Conservation (phyloP, 495 filamentous ascomycete species). For the Penicillium coffeae region DNA sequence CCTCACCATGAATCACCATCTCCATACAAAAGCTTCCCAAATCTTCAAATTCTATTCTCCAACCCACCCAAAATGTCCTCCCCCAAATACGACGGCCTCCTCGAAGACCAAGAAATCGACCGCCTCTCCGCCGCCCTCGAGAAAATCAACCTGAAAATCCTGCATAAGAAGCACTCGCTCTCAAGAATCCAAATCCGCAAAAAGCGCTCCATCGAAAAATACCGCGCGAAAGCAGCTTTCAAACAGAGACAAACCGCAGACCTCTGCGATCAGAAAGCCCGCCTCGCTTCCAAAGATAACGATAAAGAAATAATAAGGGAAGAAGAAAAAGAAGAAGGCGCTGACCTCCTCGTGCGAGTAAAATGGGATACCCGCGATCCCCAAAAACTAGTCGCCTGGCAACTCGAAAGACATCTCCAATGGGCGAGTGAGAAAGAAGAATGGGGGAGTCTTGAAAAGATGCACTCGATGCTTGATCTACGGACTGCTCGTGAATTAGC, state of each 20-base stretch:
- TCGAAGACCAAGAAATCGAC: conserved; percentile 1
- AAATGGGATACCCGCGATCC: background rate
- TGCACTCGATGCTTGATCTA: background rate
- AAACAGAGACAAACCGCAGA: background rate
- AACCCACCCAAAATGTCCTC: background rate
- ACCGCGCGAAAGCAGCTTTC: background rate
- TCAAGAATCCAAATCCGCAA: background rate
- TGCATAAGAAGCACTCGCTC: background rate
- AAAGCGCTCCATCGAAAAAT: background rate
- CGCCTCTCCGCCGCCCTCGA: background rate
- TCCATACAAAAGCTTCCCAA: background rate
- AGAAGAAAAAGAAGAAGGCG: background rate
- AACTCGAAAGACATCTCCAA: conserved; percentile 1
- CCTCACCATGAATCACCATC: too few species aligned
- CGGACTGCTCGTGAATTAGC: background rate
- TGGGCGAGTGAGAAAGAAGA: background rate
- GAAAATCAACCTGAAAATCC: background rate
- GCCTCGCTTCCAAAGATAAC: background rate
- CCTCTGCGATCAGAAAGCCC: background rate
- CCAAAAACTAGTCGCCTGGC: conserved; percentile 1
- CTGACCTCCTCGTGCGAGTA: background rate
- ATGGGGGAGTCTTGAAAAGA: background rate
- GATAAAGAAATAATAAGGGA: background rate
- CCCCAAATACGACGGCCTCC: background rate
- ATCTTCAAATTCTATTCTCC: background rate